These are phyloP conservation scores for Microdochium nivale DNA, from an alignment of 2,329 filamentous ascomycete species.

Conservation along the genomic window DNA sequence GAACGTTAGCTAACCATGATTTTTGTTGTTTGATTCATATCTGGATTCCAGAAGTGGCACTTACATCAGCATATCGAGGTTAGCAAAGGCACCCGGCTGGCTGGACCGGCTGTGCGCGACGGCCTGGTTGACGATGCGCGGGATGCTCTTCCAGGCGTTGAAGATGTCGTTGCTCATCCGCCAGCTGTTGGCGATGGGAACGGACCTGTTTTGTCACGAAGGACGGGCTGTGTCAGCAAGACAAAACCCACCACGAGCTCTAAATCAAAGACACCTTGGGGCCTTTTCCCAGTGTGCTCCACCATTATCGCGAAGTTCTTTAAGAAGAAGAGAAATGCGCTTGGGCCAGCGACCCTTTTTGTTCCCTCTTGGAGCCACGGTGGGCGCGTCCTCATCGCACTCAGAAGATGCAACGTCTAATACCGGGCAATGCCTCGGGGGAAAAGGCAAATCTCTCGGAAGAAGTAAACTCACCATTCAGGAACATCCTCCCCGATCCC, in stretches of 20 bases:
- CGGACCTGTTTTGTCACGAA: slow-evolving; percentile 19
- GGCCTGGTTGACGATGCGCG: slow-evolving; percentile 42
- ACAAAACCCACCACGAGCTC: too few species aligned
- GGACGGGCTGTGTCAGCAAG: not conserved
- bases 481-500: slow-evolving; percentile 38
- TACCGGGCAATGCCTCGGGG: too few species aligned
- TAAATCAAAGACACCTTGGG: too few species aligned
- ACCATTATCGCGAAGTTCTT: too few species aligned
- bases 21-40: not conserved
- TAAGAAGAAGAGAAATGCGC: too few species aligned
- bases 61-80: slow-evolving; percentile 43
- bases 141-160: slow-evolving; percentile 40
- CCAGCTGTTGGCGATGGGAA: slow-evolving; percentile 36
- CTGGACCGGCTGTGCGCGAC: slow-evolving; percentile 36
- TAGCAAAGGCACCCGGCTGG: slow-evolving; percentile 36
- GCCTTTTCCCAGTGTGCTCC: too few species aligned
- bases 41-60: slow-evolving; percentile 6
- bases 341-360: too few species aligned
- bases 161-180: slow-evolving; percentile 46
- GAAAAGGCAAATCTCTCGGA: not conserved
- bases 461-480: slow-evolving; percentile 23
- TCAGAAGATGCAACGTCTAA: too few species aligned
- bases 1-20: not conserved
- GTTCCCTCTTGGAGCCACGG: too few species aligned
- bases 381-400: too few species aligned